Conservation (phyloP, 371 early-diverging fungal species). For the Aphelidium insulamus region DNA sequence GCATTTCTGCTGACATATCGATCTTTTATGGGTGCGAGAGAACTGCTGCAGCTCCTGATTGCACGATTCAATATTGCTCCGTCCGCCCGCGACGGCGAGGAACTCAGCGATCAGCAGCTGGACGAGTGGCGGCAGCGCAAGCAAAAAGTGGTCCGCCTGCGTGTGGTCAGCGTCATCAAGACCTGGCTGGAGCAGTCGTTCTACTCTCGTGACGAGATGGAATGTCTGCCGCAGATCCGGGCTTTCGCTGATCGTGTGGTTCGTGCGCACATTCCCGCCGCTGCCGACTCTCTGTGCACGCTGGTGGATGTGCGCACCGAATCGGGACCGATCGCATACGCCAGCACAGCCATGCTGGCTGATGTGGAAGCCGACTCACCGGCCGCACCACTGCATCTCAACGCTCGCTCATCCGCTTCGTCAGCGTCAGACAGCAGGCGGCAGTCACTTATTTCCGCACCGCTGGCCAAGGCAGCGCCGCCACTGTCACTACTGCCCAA, state of each 20-base stretch:
- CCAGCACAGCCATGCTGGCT: too few relatives aligned
- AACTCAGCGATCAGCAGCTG: conserved; percentile 36
- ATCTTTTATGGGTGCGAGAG: conserved; percentile 48
- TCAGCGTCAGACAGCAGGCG: too few relatives aligned
- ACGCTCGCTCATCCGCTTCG: too few relatives aligned
- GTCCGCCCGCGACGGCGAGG: conserved; percentile 40
- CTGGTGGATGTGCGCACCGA: too few relatives aligned
- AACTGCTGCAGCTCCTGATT: conserved; percentile 45
- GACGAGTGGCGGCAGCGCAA: conserved; percentile 67
- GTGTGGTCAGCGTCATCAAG: conserved; percentile 78
- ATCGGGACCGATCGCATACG: too few relatives aligned
- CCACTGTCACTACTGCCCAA: conserved; percentile 44
- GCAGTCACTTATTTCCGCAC: too few relatives aligned
- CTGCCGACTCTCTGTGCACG: too few relatives aligned
- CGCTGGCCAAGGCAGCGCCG: too few relatives aligned
- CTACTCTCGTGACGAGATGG: conserved; percentile 14
- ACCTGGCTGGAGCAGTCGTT: conserved; percentile 89
- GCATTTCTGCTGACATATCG: conserved; percentile 79
- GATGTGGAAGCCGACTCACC: too few relatives aligned
- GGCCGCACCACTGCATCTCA: too few relatives aligned
- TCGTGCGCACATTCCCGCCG: too few relatives aligned
- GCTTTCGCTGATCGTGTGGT: conserved; percentile 51
- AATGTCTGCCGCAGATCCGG: conserved; percentile 39
- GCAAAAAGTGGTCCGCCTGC: conserved; percentile 53
- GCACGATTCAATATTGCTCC: conserved; percentile 43